These are phyloP conservation scores for Xylaria scruposa DNA, from an alignment of 495 filamentous ascomycete genomes.

Conservation along the genomic window DNA sequence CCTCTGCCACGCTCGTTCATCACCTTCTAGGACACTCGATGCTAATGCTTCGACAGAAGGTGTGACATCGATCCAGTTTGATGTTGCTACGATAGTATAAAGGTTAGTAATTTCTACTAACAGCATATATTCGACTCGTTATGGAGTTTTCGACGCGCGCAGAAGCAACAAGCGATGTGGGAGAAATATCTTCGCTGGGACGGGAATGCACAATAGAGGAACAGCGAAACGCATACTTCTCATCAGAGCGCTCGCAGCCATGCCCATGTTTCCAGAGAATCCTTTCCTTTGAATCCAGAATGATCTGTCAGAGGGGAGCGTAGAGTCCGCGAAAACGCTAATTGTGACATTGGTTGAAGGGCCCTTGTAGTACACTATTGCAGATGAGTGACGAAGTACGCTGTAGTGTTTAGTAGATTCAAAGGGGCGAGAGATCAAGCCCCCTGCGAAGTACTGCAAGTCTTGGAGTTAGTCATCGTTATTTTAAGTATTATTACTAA, in stretches of 20 bases:
- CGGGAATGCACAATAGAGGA: neutral
- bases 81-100: constrained; percentile 38
- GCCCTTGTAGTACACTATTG: constrained; percentile 68
- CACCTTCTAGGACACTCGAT: constrained; percentile 52
- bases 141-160: neutral
- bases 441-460: constrained; percentile 63
- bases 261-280: constrained; percentile 71
- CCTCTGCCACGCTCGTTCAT: constrained; percentile 70
- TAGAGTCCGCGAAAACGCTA: constrained; percentile 65
- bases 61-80: constrained; percentile 70
- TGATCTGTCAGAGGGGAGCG: constrained; percentile 62
- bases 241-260: constrained; percentile 67
- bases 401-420: constrained; percentile 71
- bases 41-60: constrained; percentile 55
- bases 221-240: constrained; percentile 34
- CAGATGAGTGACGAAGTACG: constrained; percentile 69
- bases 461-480: neutral
- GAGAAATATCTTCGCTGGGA: neutral
- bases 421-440: constrained; percentile 65
- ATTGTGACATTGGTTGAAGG: constrained; percentile 65
- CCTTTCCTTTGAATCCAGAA: constrained; percentile 72
- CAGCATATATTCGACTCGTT: neutral
- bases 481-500: neutral
- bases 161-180: neutral
- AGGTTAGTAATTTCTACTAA: neutral